phyloP scores from a whole-genome alignment of 139 green algal species.

The Chlorella sp. region DNA sequence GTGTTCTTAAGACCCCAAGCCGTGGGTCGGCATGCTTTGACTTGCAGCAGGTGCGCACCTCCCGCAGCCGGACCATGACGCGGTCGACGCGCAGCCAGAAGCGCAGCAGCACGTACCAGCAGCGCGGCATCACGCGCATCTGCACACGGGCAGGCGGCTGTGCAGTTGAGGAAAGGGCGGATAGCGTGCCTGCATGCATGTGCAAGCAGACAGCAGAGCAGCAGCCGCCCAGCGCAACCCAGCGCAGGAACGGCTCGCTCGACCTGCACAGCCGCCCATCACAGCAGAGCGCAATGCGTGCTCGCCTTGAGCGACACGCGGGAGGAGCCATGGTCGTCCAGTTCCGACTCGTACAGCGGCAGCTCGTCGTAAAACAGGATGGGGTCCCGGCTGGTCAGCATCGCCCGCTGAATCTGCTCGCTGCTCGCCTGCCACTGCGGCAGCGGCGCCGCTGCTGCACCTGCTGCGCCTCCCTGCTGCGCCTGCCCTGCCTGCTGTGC shows the following conservation, averaged over 20 bases:
- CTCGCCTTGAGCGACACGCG: slow-evolving; percentile 59
- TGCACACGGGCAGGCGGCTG: slow-evolving; percentile 4
- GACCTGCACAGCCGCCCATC: too few relatives aligned
- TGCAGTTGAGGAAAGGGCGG: too few relatives aligned
- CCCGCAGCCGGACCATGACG: slow-evolving; percentile 78
- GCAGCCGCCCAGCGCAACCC: too few relatives aligned
- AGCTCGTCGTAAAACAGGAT: slow-evolving; percentile 94
- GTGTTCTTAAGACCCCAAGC: too few relatives aligned
- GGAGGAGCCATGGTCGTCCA: slow-evolving; percentile 92
- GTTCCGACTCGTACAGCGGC: slow-evolving; percentile 89
- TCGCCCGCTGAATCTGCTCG: slow-evolving; percentile 66
- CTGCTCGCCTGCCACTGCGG: slow-evolving; percentile 28
- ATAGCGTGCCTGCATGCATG: too few relatives aligned
- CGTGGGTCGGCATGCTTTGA: too few relatives aligned
- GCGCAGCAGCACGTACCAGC: slow-evolving; percentile 90
- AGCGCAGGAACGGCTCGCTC: too few relatives aligned
- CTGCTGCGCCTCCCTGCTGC: neutral
- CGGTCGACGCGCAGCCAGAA: slow-evolving; percentile 92
- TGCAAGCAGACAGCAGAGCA: too few relatives aligned
- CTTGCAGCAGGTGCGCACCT: too few relatives aligned
- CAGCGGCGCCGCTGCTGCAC: neutral
- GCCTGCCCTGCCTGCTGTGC: slow-evolving; percentile 3
- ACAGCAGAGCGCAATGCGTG: too few relatives aligned
- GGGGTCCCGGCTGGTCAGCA: slow-evolving; percentile 87
- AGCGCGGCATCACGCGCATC: slow-evolving; percentile 81